Evolutionary conservation across 257 asterid species (phyloP).

Genomic region (Capsicum pubescens): DNA sequence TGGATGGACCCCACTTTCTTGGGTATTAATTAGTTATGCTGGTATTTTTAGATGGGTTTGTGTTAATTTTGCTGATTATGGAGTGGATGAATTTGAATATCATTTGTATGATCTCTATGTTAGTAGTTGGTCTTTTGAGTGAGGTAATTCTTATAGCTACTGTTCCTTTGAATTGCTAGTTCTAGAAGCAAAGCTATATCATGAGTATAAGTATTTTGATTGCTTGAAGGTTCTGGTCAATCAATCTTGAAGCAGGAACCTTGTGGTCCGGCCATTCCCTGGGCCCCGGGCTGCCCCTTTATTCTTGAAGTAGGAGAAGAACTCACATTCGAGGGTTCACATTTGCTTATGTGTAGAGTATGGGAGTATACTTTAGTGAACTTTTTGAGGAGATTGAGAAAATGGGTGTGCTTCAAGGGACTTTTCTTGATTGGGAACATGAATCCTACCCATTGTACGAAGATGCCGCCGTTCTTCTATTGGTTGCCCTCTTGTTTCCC

Average conservation of each 20-base stretch:
- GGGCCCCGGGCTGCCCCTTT: no score
- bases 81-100: neutral
- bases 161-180: neutral
- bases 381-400: neutral
- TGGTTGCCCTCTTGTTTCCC: conserved; percentile 73
- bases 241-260: no score
- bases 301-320: neutral
- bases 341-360: neutral
- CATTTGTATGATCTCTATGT: neutral
- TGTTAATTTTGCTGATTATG: no score
- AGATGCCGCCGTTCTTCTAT: conserved; percentile 68
- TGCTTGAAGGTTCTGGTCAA: no score
- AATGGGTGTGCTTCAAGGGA: conserved; percentile 61
- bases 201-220: no score
- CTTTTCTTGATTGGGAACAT: conserved; percentile 61
- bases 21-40: no score
- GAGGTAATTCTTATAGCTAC: neutral
- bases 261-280: no score
- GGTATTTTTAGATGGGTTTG: neutral
- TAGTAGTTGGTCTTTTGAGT: neutral
- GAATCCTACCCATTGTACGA: conserved; percentile 77
- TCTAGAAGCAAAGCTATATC: neutral
- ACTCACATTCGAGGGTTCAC: neutral
- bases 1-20: no score
- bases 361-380: neutral